Evolutionary conservation across 345 rosid genomes (phyloP).

Genomic region (Zanthoxylum bungeanum): DNA sequence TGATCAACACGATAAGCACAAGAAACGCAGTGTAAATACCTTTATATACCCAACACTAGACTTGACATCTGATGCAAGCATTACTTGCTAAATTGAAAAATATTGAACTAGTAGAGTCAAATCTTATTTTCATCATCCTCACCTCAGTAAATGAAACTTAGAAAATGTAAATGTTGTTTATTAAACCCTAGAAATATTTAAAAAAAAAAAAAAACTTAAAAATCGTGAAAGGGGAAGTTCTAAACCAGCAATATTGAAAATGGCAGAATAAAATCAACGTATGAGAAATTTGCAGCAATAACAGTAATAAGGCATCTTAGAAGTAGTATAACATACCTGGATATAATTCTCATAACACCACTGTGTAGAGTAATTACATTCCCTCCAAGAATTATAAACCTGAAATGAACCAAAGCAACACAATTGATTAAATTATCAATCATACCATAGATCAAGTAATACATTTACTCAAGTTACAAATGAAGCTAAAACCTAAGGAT

Average conservation of each 20-base stretch:
- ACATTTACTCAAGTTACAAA: not conserved
- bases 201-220: too few species aligned
- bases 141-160: too few species aligned
- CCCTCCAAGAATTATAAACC: conserved; percentile 96
- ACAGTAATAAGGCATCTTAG: not conserved
- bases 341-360: conserved; percentile 99
- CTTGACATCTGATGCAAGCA: not conserved
- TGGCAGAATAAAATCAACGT: not conserved
- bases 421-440: not conserved
- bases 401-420: conserved; percentile 17
- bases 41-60: not conserved
- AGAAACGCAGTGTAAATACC: not conserved
- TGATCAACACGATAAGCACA: not conserved
- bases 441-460: not conserved
- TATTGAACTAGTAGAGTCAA: not conserved
- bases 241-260: not conserved
- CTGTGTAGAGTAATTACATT: conserved; percentile 90
- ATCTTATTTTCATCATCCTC: too few species aligned
- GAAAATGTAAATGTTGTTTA: too few species aligned
- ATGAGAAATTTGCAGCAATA: not conserved
- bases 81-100: not conserved
- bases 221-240: not conserved
- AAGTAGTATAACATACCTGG: conserved; percentile 47
- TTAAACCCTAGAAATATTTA: too few species aligned
- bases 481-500: not conserved